Percentiles rank a stretch among this genome's conserved stretches.
Evolutionary conservation across 106 monocot species (phyloP).

Genomic region (Cymbidium sinense): DNA sequence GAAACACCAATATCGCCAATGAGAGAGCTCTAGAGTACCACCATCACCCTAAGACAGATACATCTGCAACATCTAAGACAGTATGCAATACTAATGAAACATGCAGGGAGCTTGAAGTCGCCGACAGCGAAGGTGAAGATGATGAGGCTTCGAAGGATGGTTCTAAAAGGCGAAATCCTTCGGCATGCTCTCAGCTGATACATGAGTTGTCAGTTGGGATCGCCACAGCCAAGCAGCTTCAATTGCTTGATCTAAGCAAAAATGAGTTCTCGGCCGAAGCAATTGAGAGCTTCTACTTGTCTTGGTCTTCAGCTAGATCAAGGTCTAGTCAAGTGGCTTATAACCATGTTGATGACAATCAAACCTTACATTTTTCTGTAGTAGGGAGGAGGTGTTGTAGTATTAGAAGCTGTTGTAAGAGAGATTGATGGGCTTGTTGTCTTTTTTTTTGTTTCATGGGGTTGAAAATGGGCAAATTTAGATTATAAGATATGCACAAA

Average conservation of each 20-base stretch:
- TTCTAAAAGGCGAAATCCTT: neutral
- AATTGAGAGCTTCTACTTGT: conserved; percentile 21
- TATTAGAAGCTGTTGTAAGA: conserved; percentile 45
- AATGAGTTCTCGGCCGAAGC: conserved; percentile 25
- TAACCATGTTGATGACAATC: conserved; percentile 43
- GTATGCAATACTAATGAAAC: neutral
- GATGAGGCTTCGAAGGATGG: conserved; percentile 18
- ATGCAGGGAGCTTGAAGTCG: conserved; percentile 27
- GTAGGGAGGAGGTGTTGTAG: conserved; percentile 69
- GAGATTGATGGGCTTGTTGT: conserved; percentile 18
- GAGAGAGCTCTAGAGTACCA: conserved; percentile 25
- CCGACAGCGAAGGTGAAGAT: conserved; percentile 52
- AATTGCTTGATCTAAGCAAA: conserved; percentile 47
- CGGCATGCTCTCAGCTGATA: conserved; percentile 11
- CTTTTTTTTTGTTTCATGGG: neutral
- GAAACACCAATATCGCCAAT: conserved; percentile 30
- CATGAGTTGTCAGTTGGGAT: conserved; percentile 34
- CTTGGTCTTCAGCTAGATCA: conserved; percentile 34
- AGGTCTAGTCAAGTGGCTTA: conserved; percentile 18
- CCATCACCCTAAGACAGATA: neutral
- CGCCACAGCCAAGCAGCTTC: conserved; percentile 15
- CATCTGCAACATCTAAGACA: neutral
- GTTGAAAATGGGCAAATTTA: neutral
- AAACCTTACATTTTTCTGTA: conserved; percentile 48
- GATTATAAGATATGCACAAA: neutral